A percentile compares a stretch with the other conserved stretches of the same genome.
Conservation (phyloP, 2,329 filamentous ascomycete genomes). For the Cladosporium sp. region DNA sequence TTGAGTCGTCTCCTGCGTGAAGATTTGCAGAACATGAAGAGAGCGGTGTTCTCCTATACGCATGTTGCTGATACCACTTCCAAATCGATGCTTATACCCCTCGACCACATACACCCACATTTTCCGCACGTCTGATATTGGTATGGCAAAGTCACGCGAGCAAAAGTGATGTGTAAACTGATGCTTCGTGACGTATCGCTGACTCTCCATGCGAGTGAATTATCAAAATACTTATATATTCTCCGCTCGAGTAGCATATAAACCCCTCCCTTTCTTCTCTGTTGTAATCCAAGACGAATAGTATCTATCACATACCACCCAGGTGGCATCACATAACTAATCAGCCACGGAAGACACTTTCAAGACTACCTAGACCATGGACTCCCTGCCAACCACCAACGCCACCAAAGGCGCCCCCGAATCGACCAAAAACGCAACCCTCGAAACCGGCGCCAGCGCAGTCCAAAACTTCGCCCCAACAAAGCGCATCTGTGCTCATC, state of each 20-base stretch:
- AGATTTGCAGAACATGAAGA: neutral
- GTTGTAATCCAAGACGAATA: neutral
- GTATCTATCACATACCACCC: neutral
- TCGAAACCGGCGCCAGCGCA: constrained; percentile 62
- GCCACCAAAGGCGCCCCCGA: constrained; percentile 52
- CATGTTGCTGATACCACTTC: neutral
- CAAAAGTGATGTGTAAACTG: neutral
- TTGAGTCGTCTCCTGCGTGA: neutral
- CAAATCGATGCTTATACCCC: neutral
- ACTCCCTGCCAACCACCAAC: constrained; percentile 42
- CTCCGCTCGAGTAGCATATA: neutral
- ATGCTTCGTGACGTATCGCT: constrained; percentile 10
- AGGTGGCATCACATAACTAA: neutral
- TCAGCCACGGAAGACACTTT: neutral
- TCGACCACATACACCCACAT: neutral
- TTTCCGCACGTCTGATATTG: neutral
- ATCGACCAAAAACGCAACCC: constrained; percentile 56
- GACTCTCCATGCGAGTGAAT: neutral
- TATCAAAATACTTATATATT: neutral
- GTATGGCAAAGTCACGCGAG: neutral
- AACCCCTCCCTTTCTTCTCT: neutral
- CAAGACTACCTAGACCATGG: constrained; percentile 30
- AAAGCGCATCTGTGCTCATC: constrained; percentile 73
- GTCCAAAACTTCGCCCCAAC: constrained; percentile 69
- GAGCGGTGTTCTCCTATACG: neutral